Evolutionary conservation across 805 yeast species (phyloP), one percentile per base, ranked within the genome.

Genomic region (Myxozyma geophila): DNA sequence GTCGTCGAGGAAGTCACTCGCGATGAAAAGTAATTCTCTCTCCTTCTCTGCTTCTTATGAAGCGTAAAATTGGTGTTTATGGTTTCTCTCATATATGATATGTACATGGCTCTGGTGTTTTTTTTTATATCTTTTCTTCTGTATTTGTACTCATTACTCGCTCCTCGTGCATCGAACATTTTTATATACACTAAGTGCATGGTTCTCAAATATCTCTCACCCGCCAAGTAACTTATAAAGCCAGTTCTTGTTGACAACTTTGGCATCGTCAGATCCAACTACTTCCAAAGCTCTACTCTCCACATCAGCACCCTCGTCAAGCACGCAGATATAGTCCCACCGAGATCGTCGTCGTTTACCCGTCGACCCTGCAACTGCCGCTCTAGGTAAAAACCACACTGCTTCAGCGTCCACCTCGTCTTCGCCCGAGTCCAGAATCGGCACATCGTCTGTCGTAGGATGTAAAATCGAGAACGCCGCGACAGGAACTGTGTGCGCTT

Each of bases 291-390:
- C 39, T 41, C 19, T 7, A 19, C 39, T 40, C 33, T 40, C 39
- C 6, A 21, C 41, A 10, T 23, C 28, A 19, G 9, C 50, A 47
- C 56, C 51, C 36, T 54, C 68, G 17, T 44, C 57, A 19, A 55
- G 33, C 15, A 49, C 49, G 48, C 53, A 54, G n/a, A 59, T 58
- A 50, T 62, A 59, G 41, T 59, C 59, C 61, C 61, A 58, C 8
- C 36, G 47, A 13, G 36, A 36, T 7, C 36, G 44, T 13, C 46
- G 51, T n/a, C 19, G n/a, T n/a, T n/a, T 43, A 17, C 17, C 17
- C n/a, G 43, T 39, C 13, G 43, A 9, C 8, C 41, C n/a, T 39
- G 43, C 2, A 2, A 28, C 28, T 19, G 47, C 8, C 35, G 48
- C n/a, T 4, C 33, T 39, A 3, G 56, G 56, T 23, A 53, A 41